phyloP scores from a whole-genome alignment of 371 early-diverging fungal species.

The Actinomortierella wolfii region DNA sequence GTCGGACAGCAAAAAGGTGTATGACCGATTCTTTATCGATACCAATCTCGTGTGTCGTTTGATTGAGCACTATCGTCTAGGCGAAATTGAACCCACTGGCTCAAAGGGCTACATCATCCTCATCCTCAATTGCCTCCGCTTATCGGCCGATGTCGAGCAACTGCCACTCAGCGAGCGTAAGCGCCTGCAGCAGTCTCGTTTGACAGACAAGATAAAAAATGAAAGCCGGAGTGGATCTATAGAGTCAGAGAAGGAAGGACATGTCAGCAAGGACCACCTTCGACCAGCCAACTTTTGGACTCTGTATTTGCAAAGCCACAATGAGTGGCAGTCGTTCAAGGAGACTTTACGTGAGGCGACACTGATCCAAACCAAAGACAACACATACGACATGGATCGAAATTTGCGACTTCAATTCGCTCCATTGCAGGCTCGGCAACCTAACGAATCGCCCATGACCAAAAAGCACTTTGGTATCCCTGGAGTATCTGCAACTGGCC shows the following conservation, averaged over 20 bases:
- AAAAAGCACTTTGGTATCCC: conserved; percentile 41
- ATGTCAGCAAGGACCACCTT: background rate
- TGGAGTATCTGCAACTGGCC: conserved; percentile 31
- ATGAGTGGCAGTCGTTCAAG: conserved; percentile 28
- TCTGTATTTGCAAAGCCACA: background rate
- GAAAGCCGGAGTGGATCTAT: no score
- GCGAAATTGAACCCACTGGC: conserved; percentile 21
- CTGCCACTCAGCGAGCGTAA: background rate
- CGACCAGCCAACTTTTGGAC: conserved; percentile 27
- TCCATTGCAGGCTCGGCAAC: conserved; percentile 37
- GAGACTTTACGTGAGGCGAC: conserved; percentile 28
- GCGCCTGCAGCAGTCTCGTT: no score
- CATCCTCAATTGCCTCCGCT: conserved; percentile 40
- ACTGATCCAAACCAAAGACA: conserved; percentile 38
- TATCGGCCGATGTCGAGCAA: conserved; percentile 26
- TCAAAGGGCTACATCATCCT: conserved; percentile 40
- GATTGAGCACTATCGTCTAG: conserved; percentile 24
- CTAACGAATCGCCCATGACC: conserved; percentile 35
- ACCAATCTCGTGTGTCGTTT: conserved; percentile 22
- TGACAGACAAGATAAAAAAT: background rate
- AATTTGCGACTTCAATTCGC: conserved; percentile 44
- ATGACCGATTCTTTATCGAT: conserved; percentile 27
- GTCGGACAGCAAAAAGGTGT: conserved; percentile 21
- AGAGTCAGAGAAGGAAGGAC: no score
- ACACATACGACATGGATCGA: conserved; percentile 35